These are phyloP conservation scores for Pseudocercospora musae DNA, from an alignment of 2,329 filamentous ascomycete species.

Conservation along the genomic window DNA sequence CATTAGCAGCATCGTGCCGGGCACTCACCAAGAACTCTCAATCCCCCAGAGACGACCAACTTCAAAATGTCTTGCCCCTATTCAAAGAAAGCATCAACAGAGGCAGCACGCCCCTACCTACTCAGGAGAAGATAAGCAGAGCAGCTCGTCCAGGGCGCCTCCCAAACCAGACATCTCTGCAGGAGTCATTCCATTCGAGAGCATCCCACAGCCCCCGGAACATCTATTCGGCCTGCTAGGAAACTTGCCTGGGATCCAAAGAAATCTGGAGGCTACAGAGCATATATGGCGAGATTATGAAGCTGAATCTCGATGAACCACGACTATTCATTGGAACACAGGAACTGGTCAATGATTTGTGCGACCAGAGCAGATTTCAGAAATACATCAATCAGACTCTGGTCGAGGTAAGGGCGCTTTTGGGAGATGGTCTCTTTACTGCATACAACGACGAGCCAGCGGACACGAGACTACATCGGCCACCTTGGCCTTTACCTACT, in stretches of 20 bases:
- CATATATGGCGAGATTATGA: conserved; percentile 24
- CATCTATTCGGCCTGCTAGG: conserved; percentile 17
- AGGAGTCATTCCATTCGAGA: not conserved
- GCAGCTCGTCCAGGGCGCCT: not conserved
- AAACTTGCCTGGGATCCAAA: conserved; percentile 18
- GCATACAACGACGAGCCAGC: conserved; percentile 39
- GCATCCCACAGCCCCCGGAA: conserved; percentile 24
- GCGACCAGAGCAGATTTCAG: conserved; percentile 47
- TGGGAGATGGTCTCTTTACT: conserved; percentile 43
- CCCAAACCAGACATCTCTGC: not conserved
- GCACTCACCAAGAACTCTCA: not conserved
- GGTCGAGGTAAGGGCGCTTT: conserved; percentile 56
- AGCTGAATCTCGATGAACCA: conserved; percentile 13
- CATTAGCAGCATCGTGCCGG: not conserved
- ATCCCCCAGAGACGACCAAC: not conserved
- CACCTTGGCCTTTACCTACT: conserved; percentile 43
- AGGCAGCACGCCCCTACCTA: not conserved
- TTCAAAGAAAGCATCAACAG: not conserved
- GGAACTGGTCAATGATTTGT: conserved; percentile 38
- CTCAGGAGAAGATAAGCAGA: not conserved
- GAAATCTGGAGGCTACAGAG: conserved; percentile 18
- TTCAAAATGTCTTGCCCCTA: not conserved
- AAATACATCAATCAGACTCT: conserved; percentile 56
- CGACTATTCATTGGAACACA: conserved; percentile 22
- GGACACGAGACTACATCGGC: conserved; percentile 15